Base-by-base conservation (phyloP, 768 basidiomycete genomes). In the Crucibulum laeve region DNA sequence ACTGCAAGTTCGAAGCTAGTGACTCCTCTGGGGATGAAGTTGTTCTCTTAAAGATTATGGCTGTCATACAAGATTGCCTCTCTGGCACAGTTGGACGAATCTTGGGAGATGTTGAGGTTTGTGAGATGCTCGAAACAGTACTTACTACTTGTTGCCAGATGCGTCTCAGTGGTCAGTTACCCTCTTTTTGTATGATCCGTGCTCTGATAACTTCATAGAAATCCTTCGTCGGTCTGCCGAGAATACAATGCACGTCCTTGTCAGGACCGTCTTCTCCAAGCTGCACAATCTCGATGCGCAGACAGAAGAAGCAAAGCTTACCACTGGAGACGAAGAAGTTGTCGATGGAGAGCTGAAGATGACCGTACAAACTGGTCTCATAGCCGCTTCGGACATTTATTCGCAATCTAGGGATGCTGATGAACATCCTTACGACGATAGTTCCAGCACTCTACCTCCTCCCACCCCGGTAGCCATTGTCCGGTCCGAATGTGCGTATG, bases 11-110 rank as follows among this genome's bases (percentile, higher is more conserved):
- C 57, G 95, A 98, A 65, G 90, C 91, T 3, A 95, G 90, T 56
- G 93, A 97, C 59, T 91, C 91, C 1, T 91, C 93, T n/a, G 89
- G 91, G 4, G 96, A 99, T 64, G 96, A 99, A 62, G 88, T 96
- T 5, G 94, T 97, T 6, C 72, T 98, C 5, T 75, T 95, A 50
- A 89, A 84, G 61, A 92, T 98, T 46, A 80, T 98, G 73, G 77
- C 84, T 5, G 84, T 98, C 14, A 92, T 95, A 41, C 81, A 90
- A 48, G 82, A 88, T 50, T 86, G 87, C 54, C 71, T 96, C 50
- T 84, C 84, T 50, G 74, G 81, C 41, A 67, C 63, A 44, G 80
- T 90, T 22, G 86, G 89, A 1, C 60, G 65, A n/a, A 70, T 73
- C 7, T 74, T 98, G 25, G 91, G 89, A 21, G 95, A 99, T 55